These are phyloP conservation scores for Trypanosoma scelopori DNA, from an alignment of 208 protist genomes.

Conservation along the genomic window DNA sequence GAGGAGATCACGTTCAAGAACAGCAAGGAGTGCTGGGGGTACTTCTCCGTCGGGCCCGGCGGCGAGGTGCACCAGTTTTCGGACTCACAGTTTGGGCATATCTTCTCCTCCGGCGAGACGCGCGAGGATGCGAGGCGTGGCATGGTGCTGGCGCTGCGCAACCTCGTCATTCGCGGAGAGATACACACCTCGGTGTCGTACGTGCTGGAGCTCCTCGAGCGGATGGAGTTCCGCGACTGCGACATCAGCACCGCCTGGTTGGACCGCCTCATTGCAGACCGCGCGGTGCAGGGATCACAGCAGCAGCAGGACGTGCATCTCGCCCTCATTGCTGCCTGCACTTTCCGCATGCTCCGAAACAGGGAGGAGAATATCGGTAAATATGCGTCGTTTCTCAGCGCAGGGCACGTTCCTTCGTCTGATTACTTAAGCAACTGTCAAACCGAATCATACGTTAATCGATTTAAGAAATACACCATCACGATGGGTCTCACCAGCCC, in stretches of 20 bases:
- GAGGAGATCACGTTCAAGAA: conserved; percentile 95
- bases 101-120: conserved; percentile 94
- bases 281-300: conserved; percentile 37
- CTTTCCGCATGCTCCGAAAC: conserved; percentile 57
- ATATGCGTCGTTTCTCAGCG: conserved; percentile 72
- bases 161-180: conserved; percentile 94
- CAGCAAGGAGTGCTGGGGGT: conserved; percentile 97
- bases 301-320: conserved; percentile 59
- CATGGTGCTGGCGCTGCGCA: conserved; percentile 92
- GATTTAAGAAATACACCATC: conserved; percentile 78
- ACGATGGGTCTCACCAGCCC: conserved; percentile 45
- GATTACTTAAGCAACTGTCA: conserved; percentile 67
- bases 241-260: conserved; percentile 87
- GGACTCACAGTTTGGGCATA: conserved; percentile 98
- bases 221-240: conserved; percentile 77
- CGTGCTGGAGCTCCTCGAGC: conserved; percentile 88
- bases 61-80: conserved; percentile 94
- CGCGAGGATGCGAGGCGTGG: conserved; percentile 93
- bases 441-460: conserved; percentile 75
- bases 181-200: conserved; percentile 96
- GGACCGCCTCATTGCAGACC: conserved; percentile 74
- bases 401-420: conserved; percentile 83
- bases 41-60: conserved; percentile 94
- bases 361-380: conserved; percentile 53
- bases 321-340: conserved; percentile 71